A percentile compares a stretch with the other conserved stretches of the same genome.
Evolutionary conservation across 129 eudicot species (phyloP).

Genomic region (Erigeron canadensis): DNA sequence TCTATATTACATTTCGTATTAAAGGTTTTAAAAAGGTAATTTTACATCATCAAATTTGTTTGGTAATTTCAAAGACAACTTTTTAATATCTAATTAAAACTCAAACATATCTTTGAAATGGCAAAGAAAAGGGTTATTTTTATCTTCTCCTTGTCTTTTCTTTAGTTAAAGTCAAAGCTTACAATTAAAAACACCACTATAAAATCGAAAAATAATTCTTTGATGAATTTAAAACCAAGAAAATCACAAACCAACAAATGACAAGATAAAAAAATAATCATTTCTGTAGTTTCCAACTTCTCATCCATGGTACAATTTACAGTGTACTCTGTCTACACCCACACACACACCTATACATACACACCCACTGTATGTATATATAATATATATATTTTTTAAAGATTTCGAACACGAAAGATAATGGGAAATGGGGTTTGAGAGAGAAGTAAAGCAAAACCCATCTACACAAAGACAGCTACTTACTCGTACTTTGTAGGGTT

Average conservation of each 20-base stretch:
- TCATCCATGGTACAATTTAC: constrained; percentile 6
- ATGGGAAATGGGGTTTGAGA: constrained; percentile 44
- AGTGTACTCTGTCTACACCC: constrained; percentile 10
- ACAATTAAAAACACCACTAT: constrained; percentile 2
- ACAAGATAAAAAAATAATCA: not conserved
- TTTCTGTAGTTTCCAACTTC: not conserved
- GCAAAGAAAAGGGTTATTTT: not conserved
- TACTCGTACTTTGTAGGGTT: constrained; percentile 43
- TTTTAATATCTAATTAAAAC: not conserved
- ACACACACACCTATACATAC: constrained; percentile 8
- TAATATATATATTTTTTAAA: not conserved
- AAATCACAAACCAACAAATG: not conserved
- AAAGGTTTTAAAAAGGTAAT: not conserved
- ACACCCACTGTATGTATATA: not conserved
- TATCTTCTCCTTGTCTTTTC: not conserved
- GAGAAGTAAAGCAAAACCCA: constrained; percentile 59
- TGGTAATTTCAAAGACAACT: not conserved
- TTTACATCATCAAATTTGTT: not conserved
- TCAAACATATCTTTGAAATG: not conserved
- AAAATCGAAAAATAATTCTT: not conserved
- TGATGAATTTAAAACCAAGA: not conserved
- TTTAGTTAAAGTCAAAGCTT: constrained; percentile 4
- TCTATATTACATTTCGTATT: too few relatives aligned
- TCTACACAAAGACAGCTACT: constrained; percentile 31
- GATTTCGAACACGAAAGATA: constrained; percentile 35